A percentile compares a stretch with the other conserved stretches of the same genome.
Conservation (phyloP, 352 stramenopile species). For the Pythium guiyangense region DNA sequence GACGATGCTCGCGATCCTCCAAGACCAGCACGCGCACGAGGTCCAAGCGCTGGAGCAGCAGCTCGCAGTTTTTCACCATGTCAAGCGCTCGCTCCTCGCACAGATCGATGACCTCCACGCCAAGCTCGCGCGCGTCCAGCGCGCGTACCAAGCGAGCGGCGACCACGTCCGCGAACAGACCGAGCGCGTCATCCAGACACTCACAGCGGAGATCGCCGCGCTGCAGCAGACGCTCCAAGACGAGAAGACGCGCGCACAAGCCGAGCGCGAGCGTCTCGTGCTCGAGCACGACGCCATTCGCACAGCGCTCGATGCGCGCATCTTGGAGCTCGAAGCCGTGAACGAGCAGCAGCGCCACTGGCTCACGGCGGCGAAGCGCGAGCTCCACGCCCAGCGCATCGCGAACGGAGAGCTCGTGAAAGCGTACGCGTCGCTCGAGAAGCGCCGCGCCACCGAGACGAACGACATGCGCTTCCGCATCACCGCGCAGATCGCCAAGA, state of each 20-base stretch:
- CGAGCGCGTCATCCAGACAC: conserved; percentile 29
- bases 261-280: conserved; percentile 42
- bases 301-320: conserved; percentile 31
- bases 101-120: conserved; percentile 28
- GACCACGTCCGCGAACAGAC: conserved; percentile 46
- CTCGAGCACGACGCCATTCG: conserved; percentile 32
- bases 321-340: conserved; percentile 24
- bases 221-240: conserved; percentile 22
- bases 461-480: conserved; percentile 82
- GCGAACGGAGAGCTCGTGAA: conserved; percentile 66
- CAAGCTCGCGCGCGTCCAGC: conserved; percentile 29
- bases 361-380: conserved; percentile 61
- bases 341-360: conserved; percentile 57
- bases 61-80: conserved; percentile 40
- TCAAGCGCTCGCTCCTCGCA: conserved; percentile 28
- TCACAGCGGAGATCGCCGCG: conserved; percentile 33
- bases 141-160: conserved; percentile 46
- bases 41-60: conserved; percentile 30
- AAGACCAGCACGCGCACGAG: conserved; percentile 44
- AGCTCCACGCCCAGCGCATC: conserved; percentile 59
- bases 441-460: conserved; percentile 61
- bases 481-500: conserved; percentile 53
- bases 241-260: conserved; percentile 24
- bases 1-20: conserved; percentile 31
- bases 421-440: conserved; percentile 58